Evolutionary conservation across 1,139 yeast species (phyloP), one percentile per base, ranked within the genome.

Genomic region (Sugiyamaella xylanicola): DNA sequence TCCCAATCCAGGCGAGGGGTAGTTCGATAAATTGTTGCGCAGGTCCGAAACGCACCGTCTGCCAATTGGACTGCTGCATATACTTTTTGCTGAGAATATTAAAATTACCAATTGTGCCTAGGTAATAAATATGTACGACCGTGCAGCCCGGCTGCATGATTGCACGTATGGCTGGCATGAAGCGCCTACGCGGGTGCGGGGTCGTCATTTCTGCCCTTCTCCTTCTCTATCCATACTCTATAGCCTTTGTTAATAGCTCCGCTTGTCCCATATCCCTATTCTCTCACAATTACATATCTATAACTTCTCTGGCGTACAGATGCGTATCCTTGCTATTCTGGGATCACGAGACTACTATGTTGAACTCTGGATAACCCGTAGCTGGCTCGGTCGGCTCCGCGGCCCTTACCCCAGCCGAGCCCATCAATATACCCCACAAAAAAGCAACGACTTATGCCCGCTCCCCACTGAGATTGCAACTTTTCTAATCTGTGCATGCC

Each of bases 341-440:
- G 11, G 32, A 7, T 11, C 32, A 25, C 32, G 32, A 25, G 32
- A 7, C 9, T 11, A 25, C n/a, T n/a, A n/a, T n/a, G n/a, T n/a
- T n/a, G n/a, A n/a, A n/a, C n/a, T n/a, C n/a, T n/a, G n/a, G n/a
- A n/a, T n/a, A n/a, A 15, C 13, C 37, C 4, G 37, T 8, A 32
- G 37, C 15, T 4, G 15, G 8, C 4, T n/a, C 37, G 15, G 37
- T 32, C 37, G 37, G 37, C 37, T 32, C 37, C 9, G 4, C 13
- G 37, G 37, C 15, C 37, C 37, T 32, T 32, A 32, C 37, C 37
- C 37, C 37, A 32, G 37, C 37, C 37, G 37, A 32, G 37, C 15
- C 37, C 37, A 32, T n/a, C n/a, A n/a, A n/a, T 4, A 13, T 32
- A 32, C 37, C 37, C 37, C 37, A 32, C 37, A 32, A 32, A 32